Evolutionary conservation across 257 asterid genomes (phyloP), one percentile per base, ranked within the genome.

Genomic region (Solanum neorickii): DNA sequence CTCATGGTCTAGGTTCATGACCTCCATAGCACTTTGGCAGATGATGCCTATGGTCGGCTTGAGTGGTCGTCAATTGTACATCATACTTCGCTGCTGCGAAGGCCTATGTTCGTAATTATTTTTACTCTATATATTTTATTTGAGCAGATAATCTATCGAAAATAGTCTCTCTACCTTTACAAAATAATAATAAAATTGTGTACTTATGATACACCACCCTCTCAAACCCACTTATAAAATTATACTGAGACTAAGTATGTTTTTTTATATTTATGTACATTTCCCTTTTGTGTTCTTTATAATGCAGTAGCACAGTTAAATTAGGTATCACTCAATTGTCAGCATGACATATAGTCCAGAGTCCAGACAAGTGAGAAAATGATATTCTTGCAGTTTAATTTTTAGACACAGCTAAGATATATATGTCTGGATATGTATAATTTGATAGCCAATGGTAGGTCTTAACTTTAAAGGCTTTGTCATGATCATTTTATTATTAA

Each of bases 41-140:
- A 90, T 15, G 87, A 66, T 1, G 86, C 14, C 85, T 91, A 90
- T 90, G 92, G 92, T 92, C 92, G 86, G 68, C 86, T 83, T 88
- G 90, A 88, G 90, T 86, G 90, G 89, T 89, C 78, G 91, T 39
- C 7, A 9, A 52, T 52, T 9, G 1, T 16, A 52, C 0, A 3
- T 52, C 60, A 52, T 16, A 49, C 23, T 16, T 52, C 0, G 23
- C 6, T 16, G 23, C 7, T 52, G 60, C 18, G 9, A 52, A 1
- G 1, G 4, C 3, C 9, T 52, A 0, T 49, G 60, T 52, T 52
- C 9, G 3, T 9, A 4, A 52, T 52, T 16, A 16, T 52, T 52
- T 52, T 52, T 52, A 16, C 10, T 52, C 2, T 52, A 52, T 16
- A 52, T 52, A 52, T 52, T 52, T 52, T 56, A 10, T 11, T 62